phyloP scores from a whole-genome alignment of 768 basidiomycete genomes.

The Psilocybe cubensis region DNA sequence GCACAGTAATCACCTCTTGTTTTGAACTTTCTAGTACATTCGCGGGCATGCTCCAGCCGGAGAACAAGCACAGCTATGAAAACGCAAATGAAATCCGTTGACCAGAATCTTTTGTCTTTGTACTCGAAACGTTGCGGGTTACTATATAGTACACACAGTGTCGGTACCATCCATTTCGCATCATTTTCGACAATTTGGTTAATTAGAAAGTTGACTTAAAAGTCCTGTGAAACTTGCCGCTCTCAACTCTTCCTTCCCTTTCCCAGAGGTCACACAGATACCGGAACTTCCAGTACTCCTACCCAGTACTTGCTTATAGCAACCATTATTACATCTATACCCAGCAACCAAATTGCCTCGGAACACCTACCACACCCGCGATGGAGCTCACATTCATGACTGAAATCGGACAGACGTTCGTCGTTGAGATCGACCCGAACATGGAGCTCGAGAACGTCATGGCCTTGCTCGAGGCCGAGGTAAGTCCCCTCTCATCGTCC shows the following conservation, averaged over 20 bases:
- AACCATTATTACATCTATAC: background rate
- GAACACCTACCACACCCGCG: constrained; percentile 12
- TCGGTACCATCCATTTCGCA: too few species aligned
- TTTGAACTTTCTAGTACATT: constrained; percentile 18
- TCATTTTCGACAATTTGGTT: background rate
- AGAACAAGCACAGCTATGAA: background rate
- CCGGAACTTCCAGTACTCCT: too few species aligned
- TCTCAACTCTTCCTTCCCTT: background rate
- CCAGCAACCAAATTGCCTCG: background rate
- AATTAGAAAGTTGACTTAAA: too few species aligned
- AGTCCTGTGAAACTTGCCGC: constrained; percentile 5
- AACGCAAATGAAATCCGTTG: background rate
- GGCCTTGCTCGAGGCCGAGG: constrained; percentile 95
- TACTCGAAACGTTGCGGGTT: too few species aligned
- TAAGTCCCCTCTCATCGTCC: constrained; percentile 40
- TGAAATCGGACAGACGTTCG: constrained; percentile 64
- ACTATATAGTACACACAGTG: too few species aligned
- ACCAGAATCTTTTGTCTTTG: background rate
- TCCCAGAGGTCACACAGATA: too few species aligned
- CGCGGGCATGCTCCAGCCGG: background rate
- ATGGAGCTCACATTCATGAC: constrained; percentile 80
- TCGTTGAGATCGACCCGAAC: constrained; percentile 83
- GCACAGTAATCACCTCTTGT: constrained; percentile 2
- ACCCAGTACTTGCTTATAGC: background rate
- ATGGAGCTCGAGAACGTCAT: constrained; percentile 94